Conservation (phyloP, 768 basidiomycete species). For the Clitopilus passeckerianus region DNA sequence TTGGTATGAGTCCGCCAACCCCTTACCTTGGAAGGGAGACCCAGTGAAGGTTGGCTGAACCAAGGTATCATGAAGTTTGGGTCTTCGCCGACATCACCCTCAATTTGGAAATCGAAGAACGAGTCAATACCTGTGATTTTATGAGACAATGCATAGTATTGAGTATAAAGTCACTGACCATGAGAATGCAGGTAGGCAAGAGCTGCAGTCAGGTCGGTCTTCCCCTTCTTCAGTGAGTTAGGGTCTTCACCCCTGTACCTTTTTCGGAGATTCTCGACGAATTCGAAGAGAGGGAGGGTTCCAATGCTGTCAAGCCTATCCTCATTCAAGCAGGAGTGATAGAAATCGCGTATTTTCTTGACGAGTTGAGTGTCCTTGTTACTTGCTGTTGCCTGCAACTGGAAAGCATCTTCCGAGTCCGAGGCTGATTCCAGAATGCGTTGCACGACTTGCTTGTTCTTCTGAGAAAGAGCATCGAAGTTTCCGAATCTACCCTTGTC, state of each 20-base stretch:
- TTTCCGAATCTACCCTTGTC: conserved; percentile 72
- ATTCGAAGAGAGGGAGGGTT: conserved; percentile 58
- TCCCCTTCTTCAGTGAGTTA: conserved; percentile 28
- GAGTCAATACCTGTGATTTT: conserved; percentile 58
- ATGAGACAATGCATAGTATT: background rate
- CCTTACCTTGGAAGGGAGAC: conserved; percentile 80
- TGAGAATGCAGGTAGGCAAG: conserved; percentile 84
- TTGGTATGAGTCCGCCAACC: background rate
- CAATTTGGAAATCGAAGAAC: conserved; percentile 77
- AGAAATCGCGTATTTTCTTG: conserved; percentile 66
- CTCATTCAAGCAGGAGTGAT: conserved; percentile 80
- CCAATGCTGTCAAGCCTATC: conserved; percentile 71
- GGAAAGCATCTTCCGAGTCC: background rate
- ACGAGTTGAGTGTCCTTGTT: conserved; percentile 37
- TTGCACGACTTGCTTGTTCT: conserved; percentile 77
- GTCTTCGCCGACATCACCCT: conserved; percentile 84
- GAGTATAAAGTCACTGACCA: conserved; percentile 39
- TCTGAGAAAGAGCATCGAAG: conserved; percentile 66
- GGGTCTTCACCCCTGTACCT: conserved; percentile 48
- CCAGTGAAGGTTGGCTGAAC: conserved; percentile 78
- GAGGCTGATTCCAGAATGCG: conserved; percentile 55
- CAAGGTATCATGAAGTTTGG: conserved; percentile 83
- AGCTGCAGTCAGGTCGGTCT: conserved; percentile 71
- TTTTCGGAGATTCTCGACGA: conserved; percentile 57
- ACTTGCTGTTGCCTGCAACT: conserved; percentile 21